phyloP scores from a whole-genome alignment of 2,329 filamentous ascomycete genomes.

The Trichoderma simmonsii region DNA sequence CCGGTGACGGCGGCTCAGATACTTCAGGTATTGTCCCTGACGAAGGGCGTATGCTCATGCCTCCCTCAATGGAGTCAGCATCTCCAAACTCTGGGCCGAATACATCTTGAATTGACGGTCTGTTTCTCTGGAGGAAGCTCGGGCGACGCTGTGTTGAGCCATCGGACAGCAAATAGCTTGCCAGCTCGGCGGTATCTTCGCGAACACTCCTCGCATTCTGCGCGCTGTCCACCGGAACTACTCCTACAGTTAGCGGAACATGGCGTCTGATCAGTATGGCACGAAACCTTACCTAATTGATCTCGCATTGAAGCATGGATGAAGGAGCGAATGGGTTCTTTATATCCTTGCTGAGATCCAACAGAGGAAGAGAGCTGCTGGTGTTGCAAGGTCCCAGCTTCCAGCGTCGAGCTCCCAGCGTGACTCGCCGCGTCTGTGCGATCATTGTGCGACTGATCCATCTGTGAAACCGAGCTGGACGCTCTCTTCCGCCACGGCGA shows the following conservation, averaged over 20 bases:
- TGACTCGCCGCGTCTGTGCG: conserved; percentile 29
- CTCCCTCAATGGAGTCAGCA: conserved; percentile 25
- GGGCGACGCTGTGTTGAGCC: conserved; percentile 45
- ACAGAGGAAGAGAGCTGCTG: conserved; percentile 40
- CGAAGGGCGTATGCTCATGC: conserved; percentile 30
- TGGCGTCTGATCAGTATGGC: background rate
- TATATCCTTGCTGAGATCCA: conserved; percentile 40
- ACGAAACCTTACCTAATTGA: conserved; percentile 48
- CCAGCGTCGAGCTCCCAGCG: conserved; percentile 22
- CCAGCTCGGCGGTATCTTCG: conserved; percentile 83
- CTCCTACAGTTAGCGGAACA: conserved; percentile 12
- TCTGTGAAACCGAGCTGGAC: conserved; percentile 36
- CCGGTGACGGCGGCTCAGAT: conserved; percentile 44
- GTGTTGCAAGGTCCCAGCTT: conserved; percentile 22
- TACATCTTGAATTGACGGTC: conserved; percentile 31
- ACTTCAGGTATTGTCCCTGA: conserved; percentile 57
- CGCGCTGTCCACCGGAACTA: conserved; percentile 61
- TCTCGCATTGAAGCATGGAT: conserved; percentile 64
- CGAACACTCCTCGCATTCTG: conserved; percentile 77
- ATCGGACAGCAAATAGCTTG: conserved; percentile 74
- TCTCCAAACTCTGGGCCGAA: conserved; percentile 26
- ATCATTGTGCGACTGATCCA: conserved; percentile 26
- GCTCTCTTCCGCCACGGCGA: conserved; percentile 47
- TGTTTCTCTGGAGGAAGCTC: conserved; percentile 43
- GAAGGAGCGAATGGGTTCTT: conserved; percentile 69